Evolutionary conservation across 208 protist species (phyloP), one percentile per base, ranked within the genome.

Genomic region (Leishmania lainsoni): DNA sequence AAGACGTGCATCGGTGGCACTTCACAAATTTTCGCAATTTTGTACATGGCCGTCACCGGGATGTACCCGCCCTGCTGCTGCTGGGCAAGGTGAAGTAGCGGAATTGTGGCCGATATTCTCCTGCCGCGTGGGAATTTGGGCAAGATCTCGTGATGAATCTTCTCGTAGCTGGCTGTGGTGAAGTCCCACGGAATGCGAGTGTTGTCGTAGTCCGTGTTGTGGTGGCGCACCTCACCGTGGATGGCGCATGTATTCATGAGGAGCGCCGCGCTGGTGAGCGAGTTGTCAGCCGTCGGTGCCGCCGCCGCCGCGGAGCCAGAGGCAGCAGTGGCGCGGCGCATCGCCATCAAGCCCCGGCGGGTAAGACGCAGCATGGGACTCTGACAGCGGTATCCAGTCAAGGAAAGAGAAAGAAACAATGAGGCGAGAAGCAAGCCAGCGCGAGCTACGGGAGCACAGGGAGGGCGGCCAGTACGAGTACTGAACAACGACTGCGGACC

Each of bases 101-200:
- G 96, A 73, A 98, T 98, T 39, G 94, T 92, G 12, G 93, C 94
- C 12, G 88, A 95, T 65, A 89, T 86, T 65, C 91, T 91, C 81
- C 90, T 86, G 69, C 87, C 90, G 35, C 92, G 89, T n/a, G 97
- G 97, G 79, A 97, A 98, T 89, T 98, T 98, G 26, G 94, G 95
- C 48, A 98, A 79, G 52, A 98, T 98, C 76, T 95, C 86, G 59
- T 97, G 89, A 81, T 97, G 89, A 52, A 98, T 97, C 79, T 93
- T 91, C 76, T 95, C 91, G 79, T 98, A 98, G 81, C 89, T 96
- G 48, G 86, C 88, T 20, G 90, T 94, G 29, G 94, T 96, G 82
- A 98, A 98, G 85, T 98, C 97, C 91, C 95, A 98, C 22, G 94
- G 95, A 61, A 98, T 97, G 69, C 95, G 93, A 14, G 93, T 97